These are phyloP conservation scores for Suillus alpinus DNA, from an alignment of 768 basidiomycete genomes.

Conservation along the genomic window DNA sequence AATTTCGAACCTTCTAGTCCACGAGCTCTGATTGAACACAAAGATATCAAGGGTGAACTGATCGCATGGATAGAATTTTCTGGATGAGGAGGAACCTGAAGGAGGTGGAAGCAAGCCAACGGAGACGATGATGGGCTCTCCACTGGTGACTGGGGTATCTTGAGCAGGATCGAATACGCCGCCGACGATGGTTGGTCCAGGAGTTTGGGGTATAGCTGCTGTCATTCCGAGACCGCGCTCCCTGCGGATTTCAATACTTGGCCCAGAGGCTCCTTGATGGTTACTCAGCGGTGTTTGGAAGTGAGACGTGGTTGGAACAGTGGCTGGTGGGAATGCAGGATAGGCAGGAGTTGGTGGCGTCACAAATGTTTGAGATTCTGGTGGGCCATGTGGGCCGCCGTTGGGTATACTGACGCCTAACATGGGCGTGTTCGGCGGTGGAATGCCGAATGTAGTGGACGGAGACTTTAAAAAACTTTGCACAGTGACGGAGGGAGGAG, in stretches of 20 bases:
- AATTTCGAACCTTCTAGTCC: slow-evolving; percentile 77
- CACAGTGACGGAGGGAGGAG: slow-evolving; percentile 35
- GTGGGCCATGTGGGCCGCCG: slow-evolving; percentile 10
- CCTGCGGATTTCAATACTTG: slow-evolving; percentile 66
- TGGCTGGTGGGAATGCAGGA: slow-evolving; percentile 58
- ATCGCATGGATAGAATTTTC: slow-evolving; percentile 68
- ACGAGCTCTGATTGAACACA: slow-evolving; percentile 77
- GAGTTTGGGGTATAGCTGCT: slow-evolving; percentile 45
- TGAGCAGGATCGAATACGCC: slow-evolving; percentile 34
- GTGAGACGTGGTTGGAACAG: slow-evolving; percentile 50
- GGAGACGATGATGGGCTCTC: slow-evolving; percentile 68
- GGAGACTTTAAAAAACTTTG: slow-evolving; percentile 29
- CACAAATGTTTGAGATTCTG: slow-evolving; percentile 22
- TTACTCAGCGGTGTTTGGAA: slow-evolving; percentile 55
- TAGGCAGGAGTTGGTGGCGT: slow-evolving; percentile 67
- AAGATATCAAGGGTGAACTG: slow-evolving; percentile 83
- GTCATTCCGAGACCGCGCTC: slow-evolving; percentile 44
- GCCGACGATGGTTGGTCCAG: slow-evolving; percentile 50
- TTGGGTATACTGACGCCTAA: slow-evolving; percentile 10
- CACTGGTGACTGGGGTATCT: slow-evolving; percentile 19
- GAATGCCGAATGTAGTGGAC: slow-evolving; percentile 31
- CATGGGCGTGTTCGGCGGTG: slow-evolving; percentile 28
- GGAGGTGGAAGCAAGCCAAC: slow-evolving; percentile 47
- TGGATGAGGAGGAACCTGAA: slow-evolving; percentile 16
- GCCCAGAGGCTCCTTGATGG: slow-evolving; percentile 48